Conservation (phyloP, 176 grass and related monocot genomes). For the Dactylis glomerata region DNA sequence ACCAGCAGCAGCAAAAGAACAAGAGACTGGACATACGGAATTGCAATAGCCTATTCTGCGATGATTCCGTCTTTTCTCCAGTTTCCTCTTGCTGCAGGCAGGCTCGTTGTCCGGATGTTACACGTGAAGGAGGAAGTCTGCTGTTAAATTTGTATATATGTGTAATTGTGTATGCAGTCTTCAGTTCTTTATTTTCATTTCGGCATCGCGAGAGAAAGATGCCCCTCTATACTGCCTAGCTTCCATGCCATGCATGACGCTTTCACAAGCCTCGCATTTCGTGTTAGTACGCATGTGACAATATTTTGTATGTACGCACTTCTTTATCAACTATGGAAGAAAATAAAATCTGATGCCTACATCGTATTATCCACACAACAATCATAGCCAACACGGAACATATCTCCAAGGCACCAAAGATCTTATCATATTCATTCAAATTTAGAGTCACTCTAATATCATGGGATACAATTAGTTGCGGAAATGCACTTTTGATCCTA, state of each 20-base stretch:
- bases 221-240: not conserved
- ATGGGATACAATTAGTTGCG: too few species aligned
- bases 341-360: not conserved
- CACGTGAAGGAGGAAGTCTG: slow-evolving; percentile 14
- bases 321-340: not conserved
- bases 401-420: too few species aligned
- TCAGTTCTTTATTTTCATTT: not conserved
- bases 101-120: not conserved
- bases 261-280: not conserved
- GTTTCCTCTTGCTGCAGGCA: not conserved
- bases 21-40: not conserved
- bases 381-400: too few species aligned
- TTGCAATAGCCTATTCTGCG: not conserved
- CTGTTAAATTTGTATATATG: not conserved
- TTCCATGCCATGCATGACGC: not conserved
- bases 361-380: not conserved
- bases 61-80: not conserved
- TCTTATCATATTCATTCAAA: too few species aligned
- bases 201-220: not conserved
- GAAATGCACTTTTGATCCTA: too few species aligned
- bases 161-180: not conserved
- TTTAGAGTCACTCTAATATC: too few species aligned
- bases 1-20: not conserved
- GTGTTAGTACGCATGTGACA: not conserved
- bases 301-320: not conserved